Percentiles rank a stretch among this genome's conserved stretches.
These are phyloP conservation scores for Termitomyces sp. DNA, from an alignment of 1,284 basidiomycete species.

Conservation along the genomic window DNA sequence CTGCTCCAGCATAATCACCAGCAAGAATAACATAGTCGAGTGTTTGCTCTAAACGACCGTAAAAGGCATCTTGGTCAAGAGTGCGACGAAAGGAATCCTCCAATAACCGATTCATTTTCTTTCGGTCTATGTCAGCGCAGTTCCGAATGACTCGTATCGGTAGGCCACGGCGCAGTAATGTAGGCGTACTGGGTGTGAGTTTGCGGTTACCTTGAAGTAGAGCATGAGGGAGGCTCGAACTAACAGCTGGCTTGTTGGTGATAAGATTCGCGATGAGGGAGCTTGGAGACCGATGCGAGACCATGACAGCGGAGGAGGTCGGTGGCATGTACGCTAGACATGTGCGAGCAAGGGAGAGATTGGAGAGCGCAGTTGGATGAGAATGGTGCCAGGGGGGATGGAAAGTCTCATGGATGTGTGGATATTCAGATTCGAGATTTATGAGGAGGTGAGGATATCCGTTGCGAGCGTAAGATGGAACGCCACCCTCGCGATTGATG, in stretches of 20 bases:
- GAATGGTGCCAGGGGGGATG: constrained; percentile 70
- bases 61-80: constrained; percentile 77
- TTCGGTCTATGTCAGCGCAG: constrained; percentile 61
- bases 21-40: constrained; percentile 95
- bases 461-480: constrained; percentile 93
- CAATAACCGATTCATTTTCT: constrained; percentile 76
- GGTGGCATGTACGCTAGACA: constrained; percentile 94
- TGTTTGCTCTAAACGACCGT: constrained; percentile 63
- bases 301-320: constrained; percentile 91
- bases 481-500: constrained; percentile 95
- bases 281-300: constrained; percentile 94
- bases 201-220: constrained; percentile 81
- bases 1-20: constrained; percentile 94
- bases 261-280: constrained; percentile 96
- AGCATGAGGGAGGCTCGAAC: constrained; percentile 91
- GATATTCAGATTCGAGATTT: constrained; percentile 87
- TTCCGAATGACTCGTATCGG: constrained; percentile 81
- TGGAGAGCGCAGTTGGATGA: constrained; percentile 85
- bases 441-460: constrained; percentile 95
- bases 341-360: constrained; percentile 82
- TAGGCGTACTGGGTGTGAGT: constrained; percentile 88
- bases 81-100: constrained; percentile 82
- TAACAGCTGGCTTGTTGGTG: constrained; percentile 97
- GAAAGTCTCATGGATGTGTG: constrained; percentile 87
- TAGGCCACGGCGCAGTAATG: constrained; percentile 84